Evolutionary conservation across 495 filamentous ascomycete species (phyloP), one percentile per base, ranked within the genome.

Genomic region (Hypoxylon subgilvum): DNA sequence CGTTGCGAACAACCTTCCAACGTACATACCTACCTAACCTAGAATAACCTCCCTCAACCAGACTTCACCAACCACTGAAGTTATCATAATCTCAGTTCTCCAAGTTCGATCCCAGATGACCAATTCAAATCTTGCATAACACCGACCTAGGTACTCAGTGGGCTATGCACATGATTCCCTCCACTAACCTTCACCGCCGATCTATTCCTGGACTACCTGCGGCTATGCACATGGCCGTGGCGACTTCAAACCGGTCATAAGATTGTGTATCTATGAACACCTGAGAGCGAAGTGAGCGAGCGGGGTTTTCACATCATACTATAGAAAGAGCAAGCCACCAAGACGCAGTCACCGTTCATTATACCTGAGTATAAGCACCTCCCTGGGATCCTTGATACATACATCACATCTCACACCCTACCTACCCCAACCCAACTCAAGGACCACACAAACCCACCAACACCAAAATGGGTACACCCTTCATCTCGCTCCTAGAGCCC

Each of bases 401-500:
- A 27, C 23, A 27, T 27, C 23, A 27, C 8, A 34, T 34, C 7
- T 34, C n/a, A 13, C 31, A 12, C 31, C 3, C 3, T 12, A 3
- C n/a, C 31, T 6, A 12, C 4, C 7, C 31, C 8, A 13, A 34
- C 3, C 3, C n/a, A 34, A 34, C 31, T 34, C 31, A 4, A 14
- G 14, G 14, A 38, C 13, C 34, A 5, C 4, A 16, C 2, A 17
- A 38, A 5, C 7, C 5, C 16, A 18, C 2, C 16, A 9, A 18
- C 2, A 13, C 1, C 40, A 55, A 46, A 35, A 73, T 72, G 69
- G 69, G 69, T 17, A 78, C 78, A 0, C 76, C 77, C 12, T 76
- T 80, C 72, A 74, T 84, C 56, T 50, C 74, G 18, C 71, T 77
- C 69, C 78, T 79, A 0, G 69, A 71, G 41, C 80, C 82, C 1